Conservation (phyloP, 805 yeast genomes). For the Starmerella etchellsii region DNA sequence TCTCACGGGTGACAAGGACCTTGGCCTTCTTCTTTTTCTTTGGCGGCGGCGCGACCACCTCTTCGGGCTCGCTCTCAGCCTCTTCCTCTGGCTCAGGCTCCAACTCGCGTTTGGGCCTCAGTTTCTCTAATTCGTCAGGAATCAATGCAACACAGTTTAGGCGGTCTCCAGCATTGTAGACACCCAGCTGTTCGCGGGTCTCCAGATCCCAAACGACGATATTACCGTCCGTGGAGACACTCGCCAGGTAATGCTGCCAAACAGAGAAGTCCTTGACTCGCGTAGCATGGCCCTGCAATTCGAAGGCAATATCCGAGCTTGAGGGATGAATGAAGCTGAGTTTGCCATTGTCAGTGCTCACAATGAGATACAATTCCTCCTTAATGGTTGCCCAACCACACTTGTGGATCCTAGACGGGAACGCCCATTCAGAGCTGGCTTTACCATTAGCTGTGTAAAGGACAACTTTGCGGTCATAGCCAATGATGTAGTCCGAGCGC, state of each 20-base stretch:
- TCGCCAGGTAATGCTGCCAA: constrained; percentile 42
- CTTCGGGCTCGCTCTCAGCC: constrained; percentile 12
- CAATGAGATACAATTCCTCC: constrained; percentile 40
- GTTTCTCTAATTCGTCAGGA: constrained; percentile 65
- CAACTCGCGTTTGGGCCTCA: constrained; percentile 51
- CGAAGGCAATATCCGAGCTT: constrained; percentile 34
- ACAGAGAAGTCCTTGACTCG: constrained; percentile 71
- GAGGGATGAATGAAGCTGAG: constrained; percentile 39
- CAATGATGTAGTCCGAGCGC: constrained; percentile 59
- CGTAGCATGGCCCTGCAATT: constrained; percentile 65
- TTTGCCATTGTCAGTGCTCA: constrained; percentile 61
- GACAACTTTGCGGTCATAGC: constrained; percentile 33
- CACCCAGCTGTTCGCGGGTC: constrained; percentile 67
- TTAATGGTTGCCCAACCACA: constrained; percentile 35
- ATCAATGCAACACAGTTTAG: constrained; percentile 66
- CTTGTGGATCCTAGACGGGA: constrained; percentile 49
- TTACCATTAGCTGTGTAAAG: constrained; percentile 37
- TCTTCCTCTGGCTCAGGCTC: constrained; percentile 38
- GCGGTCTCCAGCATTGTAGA: constrained; percentile 81
- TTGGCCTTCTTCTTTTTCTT: constrained; percentile 23
- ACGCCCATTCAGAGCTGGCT: constrained; percentile 29
- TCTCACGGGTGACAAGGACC: constrained; percentile 18
- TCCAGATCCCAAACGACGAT: constrained; percentile 79
- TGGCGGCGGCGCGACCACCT: constrained; percentile 7
- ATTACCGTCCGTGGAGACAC: constrained; percentile 87